Evolutionary conservation across 2,329 filamentous ascomycete genomes (phyloP), one percentile per base, ranked within the genome.

Genomic region (Metarhizium anisopliae): DNA sequence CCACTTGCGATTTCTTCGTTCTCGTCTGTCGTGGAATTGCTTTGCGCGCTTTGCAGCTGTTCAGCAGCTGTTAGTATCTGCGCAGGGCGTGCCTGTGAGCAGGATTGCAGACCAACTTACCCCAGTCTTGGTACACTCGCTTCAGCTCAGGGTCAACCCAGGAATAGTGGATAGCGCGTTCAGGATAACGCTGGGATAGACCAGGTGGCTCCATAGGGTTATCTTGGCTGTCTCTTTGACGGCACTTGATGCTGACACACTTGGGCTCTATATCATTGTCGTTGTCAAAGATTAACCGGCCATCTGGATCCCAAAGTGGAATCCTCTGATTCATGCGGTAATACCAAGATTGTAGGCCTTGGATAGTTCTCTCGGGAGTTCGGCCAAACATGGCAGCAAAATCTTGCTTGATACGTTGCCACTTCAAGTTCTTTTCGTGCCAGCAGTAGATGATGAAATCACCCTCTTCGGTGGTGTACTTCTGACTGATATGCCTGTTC

Each of bases 391-490:
- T 68, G n/a, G 64, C 47, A 14, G 69, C 70, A 59, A 73, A 73
- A 36, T 71, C 68, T 53, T 71, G 66, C 62, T 71, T 69, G 57
- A 74, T 71, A 16, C 64, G 66, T 51, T 72, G 66, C 72, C 73
- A 75, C 60, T 71, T 73, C 57, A 73, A 64, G 59, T 72, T 73
- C 65, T 70, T 72, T 59, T 75, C 72, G 56, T 73, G 70, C 64
- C 70, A 73, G 18, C 68, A 68, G 58, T 74, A 75, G 58, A 74
- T 72, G 63, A 74, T 73, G 55, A 72, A 75, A 60, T 74, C 72
- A n/a, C 72, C 70, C 58, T 75, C 70, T 58, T 75, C 72, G 1
- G 68, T 69, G 0, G 71, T 73, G 62, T 75, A 75, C 61, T 74
- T 74, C 51, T 74, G 70, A 61, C 74, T 75, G 59, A 73, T 73